Percentiles rank a stretch among this genome's conserved stretches.
Evolutionary conservation across 176 grass and related monocot genomes (phyloP).

Genomic region (Elaeis guineensis): DNA sequence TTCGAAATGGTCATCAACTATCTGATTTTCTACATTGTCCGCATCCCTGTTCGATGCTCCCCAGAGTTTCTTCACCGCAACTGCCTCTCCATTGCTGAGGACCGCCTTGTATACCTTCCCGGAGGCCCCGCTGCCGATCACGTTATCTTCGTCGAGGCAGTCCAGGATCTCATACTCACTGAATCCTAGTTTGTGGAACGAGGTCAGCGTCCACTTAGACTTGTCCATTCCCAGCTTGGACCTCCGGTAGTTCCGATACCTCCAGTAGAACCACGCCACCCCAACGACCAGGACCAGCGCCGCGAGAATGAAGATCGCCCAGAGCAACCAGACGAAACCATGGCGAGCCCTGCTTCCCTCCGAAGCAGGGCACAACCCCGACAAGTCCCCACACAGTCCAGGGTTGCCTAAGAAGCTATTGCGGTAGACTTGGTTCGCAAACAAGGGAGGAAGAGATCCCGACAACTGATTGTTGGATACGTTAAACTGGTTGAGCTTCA

Average conservation of each 20-base stretch:
- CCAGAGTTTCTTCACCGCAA: conserved; percentile 80
- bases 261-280: conserved; percentile 55
- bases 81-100: conserved; percentile 51
- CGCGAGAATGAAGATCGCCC: conserved; percentile 48
- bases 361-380: conserved; percentile 25
- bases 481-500: conserved; percentile 81
- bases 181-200: conserved; percentile 85
- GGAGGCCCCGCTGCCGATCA: conserved; percentile 58
- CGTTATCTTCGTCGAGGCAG: conserved; percentile 62
- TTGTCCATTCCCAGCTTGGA: conserved; percentile 30
- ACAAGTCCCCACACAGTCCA: conserved; percentile 37
- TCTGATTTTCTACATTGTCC: neutral
- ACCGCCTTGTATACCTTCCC: conserved; percentile 92
- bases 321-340: conserved; percentile 43
- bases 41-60: conserved; percentile 8
- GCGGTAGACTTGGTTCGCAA: conserved; percentile 36
- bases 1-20: conserved; percentile 42
- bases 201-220: conserved; percentile 76
- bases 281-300: conserved; percentile 37
- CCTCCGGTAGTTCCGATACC: conserved; percentile 41
- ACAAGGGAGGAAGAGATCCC: conserved; percentile 53
- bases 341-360: neutral
- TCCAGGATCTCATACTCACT: conserved; percentile 81
- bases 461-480: conserved; percentile 66
- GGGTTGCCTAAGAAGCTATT: conserved; percentile 73